phyloP scores from a whole-genome alignment of 169 alveolate genomes.

The Cardiosporidium cionae region DNA sequence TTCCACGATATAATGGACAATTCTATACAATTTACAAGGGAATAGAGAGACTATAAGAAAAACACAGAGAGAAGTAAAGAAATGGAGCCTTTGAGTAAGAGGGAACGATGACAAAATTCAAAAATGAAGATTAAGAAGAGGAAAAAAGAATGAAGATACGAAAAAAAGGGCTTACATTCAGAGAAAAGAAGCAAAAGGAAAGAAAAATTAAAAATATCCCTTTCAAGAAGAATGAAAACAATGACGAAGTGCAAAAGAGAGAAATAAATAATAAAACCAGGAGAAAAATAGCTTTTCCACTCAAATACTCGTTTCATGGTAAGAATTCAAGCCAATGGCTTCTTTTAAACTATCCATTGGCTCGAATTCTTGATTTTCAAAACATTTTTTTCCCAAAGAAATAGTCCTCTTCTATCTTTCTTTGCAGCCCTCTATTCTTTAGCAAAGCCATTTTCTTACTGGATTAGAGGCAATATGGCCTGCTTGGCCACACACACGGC shows the following conservation, averaged over 20 bases:
- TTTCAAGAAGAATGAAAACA: background rate
- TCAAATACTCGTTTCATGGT: too few species aligned
- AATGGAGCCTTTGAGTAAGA: background rate
- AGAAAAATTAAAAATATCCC: background rate
- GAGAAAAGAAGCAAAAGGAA: background rate
- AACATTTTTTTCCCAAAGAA: too few species aligned
- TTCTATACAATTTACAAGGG: conserved; percentile 7
- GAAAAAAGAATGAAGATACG: background rate
- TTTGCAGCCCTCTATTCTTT: too few species aligned
- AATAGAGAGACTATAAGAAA: background rate
- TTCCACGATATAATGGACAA: conserved; percentile 35
- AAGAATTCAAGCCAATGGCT: too few species aligned
- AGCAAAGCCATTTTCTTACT: too few species aligned
- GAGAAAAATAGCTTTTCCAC: too few species aligned
- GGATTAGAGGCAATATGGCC: conserved; percentile 78
- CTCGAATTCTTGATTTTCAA: too few species aligned
- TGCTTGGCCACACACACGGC: conserved; percentile 70
- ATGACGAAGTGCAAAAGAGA: too few species aligned
- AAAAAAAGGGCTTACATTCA: background rate
- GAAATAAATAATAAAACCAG: too few species aligned
- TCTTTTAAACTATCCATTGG: too few species aligned
- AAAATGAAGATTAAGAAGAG: background rate
- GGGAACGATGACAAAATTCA: background rate
- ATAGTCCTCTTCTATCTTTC: too few species aligned
- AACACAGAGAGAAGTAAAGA: background rate